phyloP scores from a whole-genome alignment of 345 rosid genomes.

The Citrus glauca region DNA sequence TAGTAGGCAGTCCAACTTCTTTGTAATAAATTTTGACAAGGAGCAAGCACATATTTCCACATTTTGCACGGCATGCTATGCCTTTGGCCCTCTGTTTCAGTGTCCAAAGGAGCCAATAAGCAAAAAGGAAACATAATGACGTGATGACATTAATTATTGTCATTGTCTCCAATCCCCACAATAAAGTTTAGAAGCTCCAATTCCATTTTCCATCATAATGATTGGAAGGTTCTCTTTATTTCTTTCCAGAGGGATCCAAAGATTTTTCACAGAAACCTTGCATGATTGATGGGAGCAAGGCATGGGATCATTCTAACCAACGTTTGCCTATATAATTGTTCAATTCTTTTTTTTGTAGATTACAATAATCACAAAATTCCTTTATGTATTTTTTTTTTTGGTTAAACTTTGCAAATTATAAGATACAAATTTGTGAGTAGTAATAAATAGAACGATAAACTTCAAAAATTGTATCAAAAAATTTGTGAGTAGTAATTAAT shows the following conservation, averaged over 20 bases:
- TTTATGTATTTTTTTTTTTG: too few species aligned
- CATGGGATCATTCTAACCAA: not conserved
- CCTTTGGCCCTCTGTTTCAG: conserved; percentile 14
- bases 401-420: too few species aligned
- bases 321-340: too few species aligned
- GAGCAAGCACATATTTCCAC: not conserved
- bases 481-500: too few species aligned
- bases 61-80: not conserved
- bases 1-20: not conserved
- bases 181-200: not conserved
- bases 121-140: not conserved
- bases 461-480: too few species aligned
- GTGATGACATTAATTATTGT: not conserved
- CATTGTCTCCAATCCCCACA: conserved; percentile 3
- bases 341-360: too few species aligned
- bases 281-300: not conserved
- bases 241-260: conserved; percentile 9
- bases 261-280: not conserved
- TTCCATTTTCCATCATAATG: conserved; percentile 7
- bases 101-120: not conserved
- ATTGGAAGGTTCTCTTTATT: conserved; percentile 1
- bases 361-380: too few species aligned
- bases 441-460: too few species aligned
- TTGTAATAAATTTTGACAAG: not conserved
- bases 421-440: too few species aligned